phyloP scores from a whole-genome alignment of 2,329 filamentous ascomycete genomes.

The Simplicillium aogashimaense region DNA sequence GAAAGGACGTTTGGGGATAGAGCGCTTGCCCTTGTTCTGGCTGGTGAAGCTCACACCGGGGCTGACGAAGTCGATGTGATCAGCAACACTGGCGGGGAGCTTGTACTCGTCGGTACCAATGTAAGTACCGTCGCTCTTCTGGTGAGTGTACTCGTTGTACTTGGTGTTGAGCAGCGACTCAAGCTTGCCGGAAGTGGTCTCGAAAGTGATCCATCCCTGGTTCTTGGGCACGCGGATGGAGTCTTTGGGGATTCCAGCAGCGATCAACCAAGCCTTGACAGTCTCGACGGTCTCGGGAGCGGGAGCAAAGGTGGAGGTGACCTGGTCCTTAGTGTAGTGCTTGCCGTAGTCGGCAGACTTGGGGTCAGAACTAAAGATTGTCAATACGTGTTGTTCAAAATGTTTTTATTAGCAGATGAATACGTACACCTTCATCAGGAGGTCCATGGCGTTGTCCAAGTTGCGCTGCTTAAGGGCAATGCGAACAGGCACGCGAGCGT shows the following conservation, averaged over 20 bases:
- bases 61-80: slow-evolving; percentile 28
- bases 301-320: not conserved
- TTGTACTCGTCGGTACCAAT: slow-evolving; percentile 26
- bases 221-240: slow-evolving; percentile 30
- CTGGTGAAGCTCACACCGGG: slow-evolving; percentile 17
- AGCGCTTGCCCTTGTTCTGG: not conserved
- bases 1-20: not conserved
- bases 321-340: not conserved
- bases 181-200: slow-evolving; percentile 13
- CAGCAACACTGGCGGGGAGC: slow-evolving; percentile 20
- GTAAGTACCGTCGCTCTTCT: slow-evolving; percentile 16
- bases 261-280: slow-evolving; percentile 1
- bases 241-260: not conserved
- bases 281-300: not conserved
- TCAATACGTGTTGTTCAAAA: no score
- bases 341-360: not conserved
- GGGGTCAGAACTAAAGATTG: not conserved
- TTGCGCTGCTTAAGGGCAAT: not conserved
- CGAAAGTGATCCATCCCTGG: slow-evolving; percentile 28
- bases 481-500: slow-evolving; percentile 1
- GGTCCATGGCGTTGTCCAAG: not conserved
- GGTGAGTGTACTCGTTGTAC: slow-evolving; percentile 39
- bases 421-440: not conserved
- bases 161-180: slow-evolving; percentile 41
- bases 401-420: no score